These are phyloP conservation scores for Fusarium sp. DNA, from an alignment of 2,329 filamentous ascomycete genomes.

Conservation along the genomic window DNA sequence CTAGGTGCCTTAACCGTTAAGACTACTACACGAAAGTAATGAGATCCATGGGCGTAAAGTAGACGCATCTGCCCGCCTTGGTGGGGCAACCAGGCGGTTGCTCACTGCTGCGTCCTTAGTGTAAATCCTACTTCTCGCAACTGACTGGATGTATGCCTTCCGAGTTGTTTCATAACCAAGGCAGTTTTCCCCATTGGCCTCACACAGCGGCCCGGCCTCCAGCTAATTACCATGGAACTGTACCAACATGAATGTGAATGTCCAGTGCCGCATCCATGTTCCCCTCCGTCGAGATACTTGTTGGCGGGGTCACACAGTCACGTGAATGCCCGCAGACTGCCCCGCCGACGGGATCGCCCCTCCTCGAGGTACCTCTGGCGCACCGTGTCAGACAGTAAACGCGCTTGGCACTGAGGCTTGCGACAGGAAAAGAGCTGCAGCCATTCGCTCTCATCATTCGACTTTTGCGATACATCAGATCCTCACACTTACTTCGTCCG, in stretches of 20 bases:
- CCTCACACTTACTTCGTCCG: neutral
- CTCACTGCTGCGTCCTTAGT: neutral
- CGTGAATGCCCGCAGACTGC: neutral
- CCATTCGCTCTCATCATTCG: neutral
- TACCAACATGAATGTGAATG: neutral
- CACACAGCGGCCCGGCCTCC: neutral
- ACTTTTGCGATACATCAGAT: neutral
- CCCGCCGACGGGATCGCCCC: conserved; percentile 4
- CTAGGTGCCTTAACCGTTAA: neutral
- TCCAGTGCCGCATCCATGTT: neutral
- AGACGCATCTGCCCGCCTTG: neutral
- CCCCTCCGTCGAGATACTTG: neutral
- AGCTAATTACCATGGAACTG: neutral
- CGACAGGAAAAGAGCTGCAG: neutral
- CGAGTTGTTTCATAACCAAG: neutral
- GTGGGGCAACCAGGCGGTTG: neutral
- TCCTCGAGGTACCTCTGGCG: conserved; percentile 5
- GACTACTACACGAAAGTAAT: neutral
- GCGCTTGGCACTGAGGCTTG: neutral
- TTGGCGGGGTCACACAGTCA: neutral
- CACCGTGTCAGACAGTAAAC: conserved; percentile 3
- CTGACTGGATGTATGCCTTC: neutral
- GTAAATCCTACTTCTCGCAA: neutral
- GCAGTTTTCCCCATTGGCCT: neutral
- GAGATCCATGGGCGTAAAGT: neutral